Evolutionary conservation across 2,329 filamentous ascomycete species (phyloP).

Genomic region (Plenodomus lindquistii): DNA sequence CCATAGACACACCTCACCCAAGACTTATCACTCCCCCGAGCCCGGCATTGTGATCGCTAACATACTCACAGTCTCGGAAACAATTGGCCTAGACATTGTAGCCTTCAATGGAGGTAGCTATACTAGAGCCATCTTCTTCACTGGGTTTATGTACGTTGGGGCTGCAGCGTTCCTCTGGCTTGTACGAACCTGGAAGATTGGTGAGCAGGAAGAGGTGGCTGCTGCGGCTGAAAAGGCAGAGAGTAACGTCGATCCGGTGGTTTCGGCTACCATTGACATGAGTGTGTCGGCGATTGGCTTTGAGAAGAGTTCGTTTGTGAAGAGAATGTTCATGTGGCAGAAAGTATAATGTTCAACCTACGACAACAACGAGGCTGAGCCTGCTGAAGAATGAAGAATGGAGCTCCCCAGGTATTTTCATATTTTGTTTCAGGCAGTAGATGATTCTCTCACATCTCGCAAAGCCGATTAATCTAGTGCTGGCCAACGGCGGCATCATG

Average conservation of each 20-base stretch:
- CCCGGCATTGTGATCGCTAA: constrained; percentile 3
- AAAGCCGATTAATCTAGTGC: too few relatives aligned
- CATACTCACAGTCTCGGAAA: constrained; percentile 50
- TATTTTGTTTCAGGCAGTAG: neutral
- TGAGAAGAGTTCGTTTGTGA: constrained; percentile 30
- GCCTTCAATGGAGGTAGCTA: constrained; percentile 55
- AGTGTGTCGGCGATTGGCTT: constrained; percentile 7
- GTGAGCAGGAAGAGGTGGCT: constrained; percentile 52
- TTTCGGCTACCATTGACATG: constrained; percentile 2
- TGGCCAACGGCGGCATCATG: too few relatives aligned
- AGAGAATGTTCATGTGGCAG: constrained; percentile 35
- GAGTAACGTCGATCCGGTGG: constrained; percentile 26
- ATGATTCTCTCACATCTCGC: too few relatives aligned
- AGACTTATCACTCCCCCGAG: too few relatives aligned
- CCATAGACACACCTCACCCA: too few relatives aligned
- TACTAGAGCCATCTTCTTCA: constrained; percentile 62
- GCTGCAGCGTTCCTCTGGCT: constrained; percentile 58
- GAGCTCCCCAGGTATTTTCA: constrained; percentile 1
- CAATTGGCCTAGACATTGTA: constrained; percentile 60
- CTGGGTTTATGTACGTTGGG: constrained; percentile 64
- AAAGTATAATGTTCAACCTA: constrained; percentile 22
- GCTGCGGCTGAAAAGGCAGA: constrained; percentile 33
- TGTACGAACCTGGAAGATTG: constrained; percentile 65
- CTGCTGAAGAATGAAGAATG: neutral
- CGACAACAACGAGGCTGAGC: too few relatives aligned